Percentiles rank a stretch among this genome's conserved stretches.
These are phyloP conservation scores for Hymenoscyphus salicellus DNA, from an alignment of 2,329 filamentous ascomycete genomes.

Conservation along the genomic window DNA sequence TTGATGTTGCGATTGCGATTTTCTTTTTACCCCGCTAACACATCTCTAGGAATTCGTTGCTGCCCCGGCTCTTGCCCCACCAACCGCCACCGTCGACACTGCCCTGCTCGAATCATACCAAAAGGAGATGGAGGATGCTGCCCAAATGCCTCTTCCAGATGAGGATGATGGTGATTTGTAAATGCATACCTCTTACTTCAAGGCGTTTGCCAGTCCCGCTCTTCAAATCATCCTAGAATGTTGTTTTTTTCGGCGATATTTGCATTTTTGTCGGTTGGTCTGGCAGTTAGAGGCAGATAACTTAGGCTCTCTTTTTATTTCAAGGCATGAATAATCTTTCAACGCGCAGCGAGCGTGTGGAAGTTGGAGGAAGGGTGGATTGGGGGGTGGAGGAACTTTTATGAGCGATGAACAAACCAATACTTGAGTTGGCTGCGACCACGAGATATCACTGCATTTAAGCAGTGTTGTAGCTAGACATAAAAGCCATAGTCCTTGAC, in stretches of 20 bases:
- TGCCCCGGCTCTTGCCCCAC: slow-evolving; percentile 88
- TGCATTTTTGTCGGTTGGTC: slow-evolving; percentile 32
- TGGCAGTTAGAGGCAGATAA: slow-evolving; percentile 34
- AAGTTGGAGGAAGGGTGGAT: slow-evolving; percentile 12
- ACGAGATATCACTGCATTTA: slow-evolving; percentile 28
- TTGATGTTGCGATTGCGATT: slow-evolving; percentile 23
- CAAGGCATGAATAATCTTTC: slow-evolving; percentile 28
- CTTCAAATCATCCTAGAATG: slow-evolving; percentile 37
- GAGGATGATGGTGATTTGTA: slow-evolving; percentile 75
- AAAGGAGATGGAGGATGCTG: slow-evolving; percentile 82
- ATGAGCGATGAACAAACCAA: slow-evolving; percentile 30
- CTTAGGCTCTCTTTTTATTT: slow-evolving; percentile 28
- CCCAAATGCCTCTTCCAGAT: slow-evolving; percentile 81
- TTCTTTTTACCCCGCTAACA: slow-evolving; percentile 20
- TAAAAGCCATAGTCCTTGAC: slow-evolving; percentile 31
- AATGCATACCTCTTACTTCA: slow-evolving; percentile 19
- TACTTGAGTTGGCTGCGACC: slow-evolving; percentile 26
- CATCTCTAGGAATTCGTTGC: slow-evolving; percentile 83
- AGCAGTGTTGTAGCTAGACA: slow-evolving; percentile 35
- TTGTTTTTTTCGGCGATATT: slow-evolving; percentile 34
- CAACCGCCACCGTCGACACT: slow-evolving; percentile 86
- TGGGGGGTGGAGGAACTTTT: slow-evolving; percentile 17
- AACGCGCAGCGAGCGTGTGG: slow-evolving; percentile 25
- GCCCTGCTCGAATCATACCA: slow-evolving; percentile 77
- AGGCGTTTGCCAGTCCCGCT: slow-evolving; percentile 23